Conservation (phyloP, 495 filamentous ascomycete species). For the Cercophora samala region DNA sequence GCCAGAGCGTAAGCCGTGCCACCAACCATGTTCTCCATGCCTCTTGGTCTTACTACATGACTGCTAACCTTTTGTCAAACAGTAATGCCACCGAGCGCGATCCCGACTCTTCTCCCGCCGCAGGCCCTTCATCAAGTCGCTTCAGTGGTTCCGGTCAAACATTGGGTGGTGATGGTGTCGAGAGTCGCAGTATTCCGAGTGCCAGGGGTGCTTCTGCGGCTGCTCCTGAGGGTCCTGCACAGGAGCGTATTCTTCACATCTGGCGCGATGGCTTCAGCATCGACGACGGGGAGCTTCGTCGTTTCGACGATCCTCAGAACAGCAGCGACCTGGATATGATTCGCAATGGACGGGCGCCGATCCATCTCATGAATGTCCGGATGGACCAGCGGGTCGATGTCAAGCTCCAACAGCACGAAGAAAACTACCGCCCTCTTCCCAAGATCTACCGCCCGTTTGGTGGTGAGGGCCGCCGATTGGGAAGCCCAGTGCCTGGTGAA, state of each 20-base stretch:
- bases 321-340: constrained; percentile 79
- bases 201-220: constrained; percentile 45
- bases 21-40: constrained; percentile 1
- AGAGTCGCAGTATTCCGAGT: constrained; percentile 68
- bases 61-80: constrained; percentile 16
- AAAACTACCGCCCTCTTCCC: constrained; percentile 78
- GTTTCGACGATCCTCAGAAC: constrained; percentile 85
- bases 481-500: constrained; percentile 78
- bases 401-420: constrained; percentile 78
- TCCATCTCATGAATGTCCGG: constrained; percentile 83
- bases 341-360: constrained; percentile 77
- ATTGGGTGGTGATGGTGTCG: constrained; percentile 84
- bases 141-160: constrained; percentile 84
- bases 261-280: constrained; percentile 95
- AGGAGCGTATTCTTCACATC: constrained; percentile 72
- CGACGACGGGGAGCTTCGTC: constrained; percentile 86
- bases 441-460: constrained; percentile 84
- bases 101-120: constrained; percentile 50
- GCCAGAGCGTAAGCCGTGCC: constrained; percentile 62
- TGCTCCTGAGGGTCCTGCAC: constrained; percentile 40
- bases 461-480: constrained; percentile 80
- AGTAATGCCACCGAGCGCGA: constrained; percentile 48
- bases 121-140: constrained; percentile 48
- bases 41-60: background rate
- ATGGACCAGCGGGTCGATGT: constrained; percentile 87